Conservation (phyloP, 2,329 filamentous ascomycete species). For the Fusarium subglutinans region DNA sequence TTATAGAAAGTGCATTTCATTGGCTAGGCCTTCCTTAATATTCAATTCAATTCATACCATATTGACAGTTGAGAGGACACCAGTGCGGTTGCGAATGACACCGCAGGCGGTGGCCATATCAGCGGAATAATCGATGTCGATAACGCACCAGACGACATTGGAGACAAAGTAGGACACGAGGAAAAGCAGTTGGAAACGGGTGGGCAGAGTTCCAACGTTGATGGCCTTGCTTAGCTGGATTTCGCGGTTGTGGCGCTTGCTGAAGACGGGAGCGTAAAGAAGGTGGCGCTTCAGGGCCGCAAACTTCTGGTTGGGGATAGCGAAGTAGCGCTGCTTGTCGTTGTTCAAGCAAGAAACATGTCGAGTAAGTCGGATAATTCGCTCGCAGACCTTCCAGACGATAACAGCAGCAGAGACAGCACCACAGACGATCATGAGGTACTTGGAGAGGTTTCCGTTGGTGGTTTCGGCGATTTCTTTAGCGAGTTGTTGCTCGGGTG, state of each 20-base stretch:
- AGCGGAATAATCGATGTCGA: slow-evolving; percentile 67
- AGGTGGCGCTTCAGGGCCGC: slow-evolving; percentile 79
- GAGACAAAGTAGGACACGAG: slow-evolving; percentile 64
- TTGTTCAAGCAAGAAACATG: slow-evolving; percentile 80
- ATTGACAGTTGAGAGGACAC: slow-evolving; percentile 76
- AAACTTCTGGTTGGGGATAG: slow-evolving; percentile 60
- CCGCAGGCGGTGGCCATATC: slow-evolving; percentile 54
- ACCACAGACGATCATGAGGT: slow-evolving; percentile 71
- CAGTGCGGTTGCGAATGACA: slow-evolving; percentile 73
- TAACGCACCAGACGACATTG: slow-evolving; percentile 73
- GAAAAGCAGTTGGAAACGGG: slow-evolving; percentile 67
- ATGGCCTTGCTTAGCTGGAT: slow-evolving; percentile 66
- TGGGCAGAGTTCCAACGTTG: slow-evolving; percentile 68
- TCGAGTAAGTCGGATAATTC: slow-evolving; percentile 73
- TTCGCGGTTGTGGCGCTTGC: slow-evolving; percentile 72
- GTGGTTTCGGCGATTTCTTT: slow-evolving; percentile 18
- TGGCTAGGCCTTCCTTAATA: background rate
- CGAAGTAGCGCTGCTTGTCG: slow-evolving; percentile 83
- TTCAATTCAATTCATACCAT: slow-evolving; percentile 62
- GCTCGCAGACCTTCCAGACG: slow-evolving; percentile 71
- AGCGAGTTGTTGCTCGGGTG: slow-evolving; percentile 23
- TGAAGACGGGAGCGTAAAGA: slow-evolving; percentile 71
- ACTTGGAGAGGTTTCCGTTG: slow-evolving; percentile 65
- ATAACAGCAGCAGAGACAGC: slow-evolving; percentile 70
- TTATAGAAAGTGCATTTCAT: background rate